Base-by-base conservation (phyloP, 139 green algal genomes). In the Closterium sp. region DNA sequence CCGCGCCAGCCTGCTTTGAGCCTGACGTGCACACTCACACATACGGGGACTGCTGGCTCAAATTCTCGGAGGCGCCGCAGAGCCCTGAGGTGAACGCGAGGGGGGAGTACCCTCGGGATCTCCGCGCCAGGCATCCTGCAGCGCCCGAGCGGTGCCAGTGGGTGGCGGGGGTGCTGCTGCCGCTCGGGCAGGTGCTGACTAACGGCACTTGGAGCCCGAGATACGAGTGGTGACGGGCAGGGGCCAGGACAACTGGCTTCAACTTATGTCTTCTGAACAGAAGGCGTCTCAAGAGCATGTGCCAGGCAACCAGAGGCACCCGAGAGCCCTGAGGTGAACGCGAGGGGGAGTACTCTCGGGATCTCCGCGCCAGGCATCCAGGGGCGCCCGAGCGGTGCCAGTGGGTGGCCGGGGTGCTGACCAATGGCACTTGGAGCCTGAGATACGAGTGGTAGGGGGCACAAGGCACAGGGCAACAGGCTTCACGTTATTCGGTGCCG, bases 11-110 rank as follows among this genome's bases (percentile, higher is more conserved):
- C 19, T 98, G 97, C 93, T 98, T 97, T 91, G 97, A 98, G 94
- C 95, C 97, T 0, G 97, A 98, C 89, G 95, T 95, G 1, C 97
- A 98, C 94, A 69, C 95, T 6, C 97, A 98, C 95, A 94, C 91
- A 4, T 94, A 95, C 43, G 96, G 96, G 0, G 96, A 98, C 94
- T 98, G 97, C 93, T 98, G 97, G 97, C 95, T 98, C n/a, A 98
- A 98, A 89, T 97, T 97, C 88, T 96, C 95, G 3, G 96, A 97
- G 88, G 90, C 94, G 7, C 96, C 96, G 12, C 95, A 95, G 23
- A 87, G 25, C 10, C 96, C 96, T 1, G 95, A 98, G 93, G 95
- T 98, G 32, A 97, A 97, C 90, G 95, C 96, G 90, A 83, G 95
- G 5, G 81, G 84, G 34, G 25, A 94, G 19, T 88, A 64, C 87